Conservation (phyloP, 2,329 filamentous ascomycete species). For the Diaporthe citriasiana region DNA sequence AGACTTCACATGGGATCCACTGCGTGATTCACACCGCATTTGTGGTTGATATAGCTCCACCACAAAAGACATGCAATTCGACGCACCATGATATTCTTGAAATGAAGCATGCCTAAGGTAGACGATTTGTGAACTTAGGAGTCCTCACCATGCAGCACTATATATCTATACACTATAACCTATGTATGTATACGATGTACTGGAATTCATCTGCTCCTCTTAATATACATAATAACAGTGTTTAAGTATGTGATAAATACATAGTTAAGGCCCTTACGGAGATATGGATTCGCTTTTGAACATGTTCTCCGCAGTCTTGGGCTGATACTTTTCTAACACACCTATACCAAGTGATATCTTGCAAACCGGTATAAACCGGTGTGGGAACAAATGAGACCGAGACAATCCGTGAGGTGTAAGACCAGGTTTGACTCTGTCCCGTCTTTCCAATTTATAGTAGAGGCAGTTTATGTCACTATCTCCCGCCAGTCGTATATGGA, state of each 20-base stretch:
- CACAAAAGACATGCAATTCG: background rate
- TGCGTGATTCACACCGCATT: slow-evolving; percentile 1
- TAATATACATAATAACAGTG: too few species aligned
- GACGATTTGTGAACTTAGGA: background rate
- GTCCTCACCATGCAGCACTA: background rate
- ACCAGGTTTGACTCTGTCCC: background rate
- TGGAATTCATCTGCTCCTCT: too few species aligned
- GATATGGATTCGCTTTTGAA: background rate
- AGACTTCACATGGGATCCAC: background rate
- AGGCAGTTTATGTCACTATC: background rate
- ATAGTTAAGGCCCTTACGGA: too few species aligned
- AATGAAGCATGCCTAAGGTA: background rate
- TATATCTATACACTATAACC: background rate
- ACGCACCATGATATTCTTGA: background rate
- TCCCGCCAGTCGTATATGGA: background rate
- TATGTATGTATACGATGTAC: background rate
- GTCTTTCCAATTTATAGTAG: background rate
- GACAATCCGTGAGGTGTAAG: background rate
- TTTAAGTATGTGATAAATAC: too few species aligned
- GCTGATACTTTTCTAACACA: too few species aligned
- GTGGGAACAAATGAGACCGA: background rate
- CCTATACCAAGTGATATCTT: background rate
- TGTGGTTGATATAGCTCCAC: background rate
- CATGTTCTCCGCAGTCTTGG: background rate
- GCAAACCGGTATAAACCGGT: background rate